phyloP scores from a whole-genome alignment of 2,329 filamentous ascomycete genomes.

The Calonectria leucothoes region DNA sequence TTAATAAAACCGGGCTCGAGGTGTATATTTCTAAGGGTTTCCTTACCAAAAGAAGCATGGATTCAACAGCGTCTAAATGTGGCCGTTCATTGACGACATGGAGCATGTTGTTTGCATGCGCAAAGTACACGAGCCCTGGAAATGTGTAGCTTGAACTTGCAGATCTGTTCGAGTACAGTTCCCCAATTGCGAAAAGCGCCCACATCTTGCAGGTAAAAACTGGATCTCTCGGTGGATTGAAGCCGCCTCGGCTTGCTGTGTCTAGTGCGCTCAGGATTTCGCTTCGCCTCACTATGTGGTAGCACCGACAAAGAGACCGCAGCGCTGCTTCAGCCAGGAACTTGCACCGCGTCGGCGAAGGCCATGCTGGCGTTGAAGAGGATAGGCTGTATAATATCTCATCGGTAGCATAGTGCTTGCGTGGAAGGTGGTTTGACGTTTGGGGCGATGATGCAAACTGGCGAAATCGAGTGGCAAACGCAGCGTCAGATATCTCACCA shows the following conservation, averaged over 20 bases:
- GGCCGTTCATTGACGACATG: constrained; percentile 23
- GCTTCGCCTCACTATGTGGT: constrained; percentile 20
- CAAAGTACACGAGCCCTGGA: constrained; percentile 23
- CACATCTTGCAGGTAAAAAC: constrained; percentile 13
- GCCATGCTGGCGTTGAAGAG: background rate
- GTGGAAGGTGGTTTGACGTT: constrained; percentile 14
- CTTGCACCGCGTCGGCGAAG: background rate
- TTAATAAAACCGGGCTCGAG: background rate
- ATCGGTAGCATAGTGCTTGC: constrained; percentile 17
- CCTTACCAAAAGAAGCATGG: constrained; percentile 11
- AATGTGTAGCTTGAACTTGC: background rate
- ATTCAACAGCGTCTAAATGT: constrained; percentile 16
- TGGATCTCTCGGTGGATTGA: background rate
- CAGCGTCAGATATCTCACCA: constrained; percentile 25
- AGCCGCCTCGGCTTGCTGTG: background rate
- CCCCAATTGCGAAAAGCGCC: constrained; percentile 21
- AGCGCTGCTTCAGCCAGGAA: constrained; percentile 13
- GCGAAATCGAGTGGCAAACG: constrained; percentile 28
- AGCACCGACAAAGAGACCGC: constrained; percentile 11
- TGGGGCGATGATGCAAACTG: constrained; percentile 19
- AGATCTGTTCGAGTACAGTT: background rate
- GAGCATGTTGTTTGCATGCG: constrained; percentile 8
- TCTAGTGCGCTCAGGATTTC: constrained; percentile 6
- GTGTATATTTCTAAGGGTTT: background rate
- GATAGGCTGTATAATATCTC: background rate